Percentiles rank a stretch among this genome's conserved stretches.
Conservation (phyloP, 2,329 filamentous ascomycete species). For the Fusarium hostae region DNA sequence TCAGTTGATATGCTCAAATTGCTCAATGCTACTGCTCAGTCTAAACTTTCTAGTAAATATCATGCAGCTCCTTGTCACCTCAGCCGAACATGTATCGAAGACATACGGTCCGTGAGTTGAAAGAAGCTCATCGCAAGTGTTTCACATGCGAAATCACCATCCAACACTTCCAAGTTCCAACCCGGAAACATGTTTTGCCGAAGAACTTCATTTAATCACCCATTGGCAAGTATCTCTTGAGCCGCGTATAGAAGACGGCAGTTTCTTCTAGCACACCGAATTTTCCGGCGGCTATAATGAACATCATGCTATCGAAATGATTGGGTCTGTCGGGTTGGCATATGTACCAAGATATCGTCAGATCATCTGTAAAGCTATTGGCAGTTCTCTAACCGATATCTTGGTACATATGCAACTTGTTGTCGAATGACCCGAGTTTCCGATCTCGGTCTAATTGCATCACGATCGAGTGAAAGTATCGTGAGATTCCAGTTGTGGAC, state of each 20-base stretch:
- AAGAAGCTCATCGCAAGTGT: neutral
- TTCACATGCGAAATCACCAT: neutral
- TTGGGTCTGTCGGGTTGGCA: neutral
- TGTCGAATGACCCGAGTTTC: neutral
- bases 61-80: neutral
- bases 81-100: neutral
- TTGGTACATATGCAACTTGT: neutral
- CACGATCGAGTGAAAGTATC: neutral
- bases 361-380: conserved; percentile 20
- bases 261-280: neutral
- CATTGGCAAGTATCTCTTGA: neutral
- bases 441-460: neutral
- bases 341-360: conserved; percentile 8
- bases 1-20: neutral
- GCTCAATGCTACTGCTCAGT: neutral
- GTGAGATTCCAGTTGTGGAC: neutral
- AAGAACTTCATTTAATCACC: neutral
- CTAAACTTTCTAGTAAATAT: neutral
- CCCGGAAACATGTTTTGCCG: conserved; percentile 5
- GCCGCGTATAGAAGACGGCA: neutral
- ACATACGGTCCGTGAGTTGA: neutral
- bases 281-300: conserved; percentile 16
- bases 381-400: neutral
- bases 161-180: neutral
- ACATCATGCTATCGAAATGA: conserved; percentile 10